Conservation (phyloP, 192 early-diverging fungal genomes). For the Hyaloraphidium curvatum region DNA sequence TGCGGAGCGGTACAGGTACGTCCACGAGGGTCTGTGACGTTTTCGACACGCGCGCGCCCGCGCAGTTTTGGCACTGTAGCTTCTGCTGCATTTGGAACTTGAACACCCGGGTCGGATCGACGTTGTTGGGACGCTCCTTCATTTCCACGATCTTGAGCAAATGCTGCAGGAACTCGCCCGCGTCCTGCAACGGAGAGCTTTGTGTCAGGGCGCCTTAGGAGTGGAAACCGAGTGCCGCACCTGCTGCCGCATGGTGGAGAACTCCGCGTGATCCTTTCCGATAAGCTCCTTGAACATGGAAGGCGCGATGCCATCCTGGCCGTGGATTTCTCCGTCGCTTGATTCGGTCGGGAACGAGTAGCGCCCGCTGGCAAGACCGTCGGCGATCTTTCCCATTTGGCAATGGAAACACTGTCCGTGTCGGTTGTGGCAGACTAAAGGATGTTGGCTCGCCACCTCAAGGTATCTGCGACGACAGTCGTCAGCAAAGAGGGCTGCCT, state of each 20-base stretch:
- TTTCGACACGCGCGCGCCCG: conserved; percentile 52
- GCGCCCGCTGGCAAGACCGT: conserved; percentile 74
- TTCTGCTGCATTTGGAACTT: conserved; percentile 64
- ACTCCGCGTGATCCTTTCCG: conserved; percentile 80
- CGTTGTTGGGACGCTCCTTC: conserved; percentile 39
- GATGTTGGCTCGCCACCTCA: conserved; percentile 30
- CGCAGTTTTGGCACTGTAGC: conserved; percentile 70
- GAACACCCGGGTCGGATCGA: conserved; percentile 59
- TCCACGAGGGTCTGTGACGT: conserved; percentile 19
- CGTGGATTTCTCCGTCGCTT: conserved; percentile 15
- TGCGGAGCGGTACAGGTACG: neutral
- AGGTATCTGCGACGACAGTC: too few species aligned
- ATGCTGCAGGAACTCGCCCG: conserved; percentile 80
- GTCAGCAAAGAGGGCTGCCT: too few species aligned
- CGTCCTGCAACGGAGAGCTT: conserved; percentile 33
- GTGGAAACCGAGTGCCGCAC: conserved; percentile 6
- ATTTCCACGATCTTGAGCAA: conserved; percentile 52
- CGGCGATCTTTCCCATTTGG: conserved; percentile 77
- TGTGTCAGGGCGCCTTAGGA: neutral
- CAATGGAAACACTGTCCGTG: conserved; percentile 71
- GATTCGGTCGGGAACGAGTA: conserved; percentile 40
- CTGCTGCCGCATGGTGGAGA: conserved; percentile 93
- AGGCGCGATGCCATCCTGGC: conserved; percentile 71
- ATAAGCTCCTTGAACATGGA: conserved; percentile 79
- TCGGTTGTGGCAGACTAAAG: conserved; percentile 21